phyloP scores from a whole-genome alignment of 2,329 filamentous ascomycete species.

The Fusarium concolor region DNA sequence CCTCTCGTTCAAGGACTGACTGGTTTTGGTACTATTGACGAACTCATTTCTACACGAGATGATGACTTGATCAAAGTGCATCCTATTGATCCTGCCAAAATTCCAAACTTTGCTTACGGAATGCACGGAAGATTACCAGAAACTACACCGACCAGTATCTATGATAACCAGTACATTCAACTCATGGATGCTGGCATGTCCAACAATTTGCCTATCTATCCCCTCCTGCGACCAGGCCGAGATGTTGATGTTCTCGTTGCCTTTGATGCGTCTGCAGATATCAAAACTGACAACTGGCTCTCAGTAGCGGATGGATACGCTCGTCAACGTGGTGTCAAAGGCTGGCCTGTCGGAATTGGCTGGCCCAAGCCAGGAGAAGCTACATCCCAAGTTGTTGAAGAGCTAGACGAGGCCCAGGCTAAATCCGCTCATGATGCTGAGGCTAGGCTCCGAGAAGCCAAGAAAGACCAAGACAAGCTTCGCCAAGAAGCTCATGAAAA shows the following conservation, averaged over 20 bases:
- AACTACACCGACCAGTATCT: constrained; percentile 82
- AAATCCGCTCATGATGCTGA: constrained; percentile 70
- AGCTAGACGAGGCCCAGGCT: constrained; percentile 75
- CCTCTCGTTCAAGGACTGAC: constrained; percentile 80
- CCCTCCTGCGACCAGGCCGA: constrained; percentile 86
- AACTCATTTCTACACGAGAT: constrained; percentile 83
- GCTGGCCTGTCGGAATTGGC: constrained; percentile 94
- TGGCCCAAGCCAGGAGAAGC: constrained; percentile 79
- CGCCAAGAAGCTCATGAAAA: constrained; percentile 44
- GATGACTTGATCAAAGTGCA: constrained; percentile 91
- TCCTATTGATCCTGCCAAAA: constrained; percentile 89
- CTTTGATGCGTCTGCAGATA: constrained; percentile 94
- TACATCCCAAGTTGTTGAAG: constrained; percentile 68
- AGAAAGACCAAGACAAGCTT: constrained; percentile 56
- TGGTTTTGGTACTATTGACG: constrained; percentile 82
- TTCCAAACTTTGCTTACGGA: constrained; percentile 89
- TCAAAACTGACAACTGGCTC: constrained; percentile 95
- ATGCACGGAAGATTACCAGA: constrained; percentile 80
- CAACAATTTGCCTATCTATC: constrained; percentile 97
- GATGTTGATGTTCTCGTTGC: constrained; percentile 91
- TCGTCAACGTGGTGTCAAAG: constrained; percentile 87
- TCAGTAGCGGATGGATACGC: constrained; percentile 94
- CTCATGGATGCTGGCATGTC: constrained; percentile 99
- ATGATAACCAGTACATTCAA: constrained; percentile 76
- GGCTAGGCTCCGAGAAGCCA: constrained; percentile 71